A percentile compares a stretch with the other conserved stretches of the same genome.
These are phyloP conservation scores for Phycomyces blakesleeanus DNA, from an alignment of 192 early-diverging fungal species.

Conservation along the genomic window DNA sequence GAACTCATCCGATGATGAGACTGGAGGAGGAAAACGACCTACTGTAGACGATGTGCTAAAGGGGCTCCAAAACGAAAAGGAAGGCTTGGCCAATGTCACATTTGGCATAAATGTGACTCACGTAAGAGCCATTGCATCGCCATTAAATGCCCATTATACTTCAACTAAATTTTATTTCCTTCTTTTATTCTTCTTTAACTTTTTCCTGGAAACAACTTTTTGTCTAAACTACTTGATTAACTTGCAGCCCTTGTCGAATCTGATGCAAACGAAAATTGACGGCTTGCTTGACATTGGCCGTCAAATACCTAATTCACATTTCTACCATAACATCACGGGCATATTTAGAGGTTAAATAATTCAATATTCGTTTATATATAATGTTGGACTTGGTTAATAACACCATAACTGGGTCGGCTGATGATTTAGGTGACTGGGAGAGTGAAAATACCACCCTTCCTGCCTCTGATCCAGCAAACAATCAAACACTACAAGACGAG, in stretches of 20 bases:
- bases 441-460: constrained; percentile 16
- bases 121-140: constrained; percentile 25
- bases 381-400: constrained; percentile 8
- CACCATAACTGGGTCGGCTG: constrained; percentile 15
- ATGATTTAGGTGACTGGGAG: constrained; percentile 28
- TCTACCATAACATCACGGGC: constrained; percentile 51
- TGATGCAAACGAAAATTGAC: not conserved
- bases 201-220: too few species aligned
- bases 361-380: too few species aligned
- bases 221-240: too few species aligned
- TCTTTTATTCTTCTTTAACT: not conserved
- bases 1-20: constrained; percentile 39
- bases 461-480: constrained; percentile 6
- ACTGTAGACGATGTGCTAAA: constrained; percentile 31
- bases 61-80: constrained; percentile 33
- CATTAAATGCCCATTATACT: not conserved
- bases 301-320: constrained; percentile 27
- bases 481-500: constrained; percentile 13
- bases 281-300: not conserved
- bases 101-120: constrained; percentile 42
- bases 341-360: constrained; percentile 50
- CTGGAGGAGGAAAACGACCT: constrained; percentile 11
- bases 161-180: not conserved
- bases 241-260: not conserved
- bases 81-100: constrained; percentile 36